Evolutionary conservation across 2,329 filamentous ascomycete species (phyloP).

Genomic region (Orbilia brochopaga): DNA sequence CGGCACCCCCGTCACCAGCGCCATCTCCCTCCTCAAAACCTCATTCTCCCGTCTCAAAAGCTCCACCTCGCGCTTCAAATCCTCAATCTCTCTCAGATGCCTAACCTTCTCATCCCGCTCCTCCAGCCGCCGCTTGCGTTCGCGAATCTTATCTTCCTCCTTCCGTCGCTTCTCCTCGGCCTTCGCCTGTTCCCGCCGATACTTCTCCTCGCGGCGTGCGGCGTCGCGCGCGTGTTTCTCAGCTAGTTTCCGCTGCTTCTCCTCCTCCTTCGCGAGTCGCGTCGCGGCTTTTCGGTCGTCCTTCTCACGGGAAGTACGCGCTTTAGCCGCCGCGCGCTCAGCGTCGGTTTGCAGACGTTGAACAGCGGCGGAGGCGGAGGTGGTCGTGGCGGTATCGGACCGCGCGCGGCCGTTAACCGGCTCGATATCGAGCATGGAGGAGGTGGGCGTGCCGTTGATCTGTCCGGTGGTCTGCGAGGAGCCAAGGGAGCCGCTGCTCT

Average conservation of each 20-base stretch:
- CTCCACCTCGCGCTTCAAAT: conserved; percentile 64
- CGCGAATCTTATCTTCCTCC: conserved; percentile 68
- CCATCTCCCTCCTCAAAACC: conserved; percentile 63
- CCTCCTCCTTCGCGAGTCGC: conserved; percentile 63
- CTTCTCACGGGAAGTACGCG: conserved; percentile 36
- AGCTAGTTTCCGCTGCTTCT: conserved; percentile 68
- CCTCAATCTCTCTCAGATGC: conserved; percentile 58
- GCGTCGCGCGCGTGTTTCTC: conserved; percentile 71
- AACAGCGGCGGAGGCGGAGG: conserved; percentile 54
- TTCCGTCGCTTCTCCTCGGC: conserved; percentile 69
- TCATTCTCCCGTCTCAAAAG: conserved; percentile 63
- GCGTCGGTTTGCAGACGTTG: conserved; percentile 54
- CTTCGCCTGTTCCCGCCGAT: conserved; percentile 69
- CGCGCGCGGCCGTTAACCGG: conserved; percentile 53
- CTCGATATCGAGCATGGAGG: conserved; percentile 48
- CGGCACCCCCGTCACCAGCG: conserved; percentile 60
- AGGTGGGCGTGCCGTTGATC: conserved; percentile 15
- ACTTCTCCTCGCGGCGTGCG: conserved; percentile 70
- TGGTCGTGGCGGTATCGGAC: conserved; percentile 58
- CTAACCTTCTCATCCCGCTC: conserved; percentile 62
- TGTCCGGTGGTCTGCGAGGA: conserved; percentile 52
- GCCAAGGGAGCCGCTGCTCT: conserved; percentile 13
- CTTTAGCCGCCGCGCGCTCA: conserved; percentile 9
- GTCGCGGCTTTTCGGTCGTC: conserved; percentile 39
- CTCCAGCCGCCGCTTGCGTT: conserved; percentile 62